phyloP scores from a whole-genome alignment of 208 protist species.

The Borovskyia barvae region DNA sequence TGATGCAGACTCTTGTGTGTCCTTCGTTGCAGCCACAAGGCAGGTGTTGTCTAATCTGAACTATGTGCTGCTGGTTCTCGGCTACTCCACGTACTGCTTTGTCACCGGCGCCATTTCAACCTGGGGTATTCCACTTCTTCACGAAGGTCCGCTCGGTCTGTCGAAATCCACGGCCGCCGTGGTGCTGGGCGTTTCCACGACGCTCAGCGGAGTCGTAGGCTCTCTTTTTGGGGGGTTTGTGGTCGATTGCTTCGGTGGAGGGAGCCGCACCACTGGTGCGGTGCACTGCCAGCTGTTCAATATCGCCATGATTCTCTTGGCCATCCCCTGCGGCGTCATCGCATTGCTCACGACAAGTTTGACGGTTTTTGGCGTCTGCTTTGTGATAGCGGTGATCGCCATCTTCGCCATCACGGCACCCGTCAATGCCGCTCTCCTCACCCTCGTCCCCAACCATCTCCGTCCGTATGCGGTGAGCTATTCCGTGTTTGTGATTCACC shows the following conservation, averaged over 20 bases:
- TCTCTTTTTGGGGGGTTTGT: conserved; percentile 57
- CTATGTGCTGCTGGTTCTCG: conserved; percentile 69
- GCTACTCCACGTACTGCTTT: conserved; percentile 85
- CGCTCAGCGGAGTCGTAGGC: conserved; percentile 62
- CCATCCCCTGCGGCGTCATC: conserved; percentile 39
- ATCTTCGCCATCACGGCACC: conserved; percentile 82
- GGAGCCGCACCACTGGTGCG: conserved; percentile 30
- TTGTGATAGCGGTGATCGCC: conserved; percentile 45
- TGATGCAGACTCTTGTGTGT: not conserved
- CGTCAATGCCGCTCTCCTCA: conserved; percentile 73
- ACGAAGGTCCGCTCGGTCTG: conserved; percentile 62
- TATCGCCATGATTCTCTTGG: conserved; percentile 40
- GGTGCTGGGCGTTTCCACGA: conserved; percentile 61
- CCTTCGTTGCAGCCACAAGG: conserved; percentile 16
- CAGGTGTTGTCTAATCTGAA: conserved; percentile 47
- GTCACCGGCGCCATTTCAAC: conserved; percentile 76
- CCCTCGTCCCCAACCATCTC: conserved; percentile 50
- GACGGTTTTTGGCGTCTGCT: conserved; percentile 30
- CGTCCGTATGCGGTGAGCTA: conserved; percentile 85
- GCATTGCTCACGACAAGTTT: conserved; percentile 40
- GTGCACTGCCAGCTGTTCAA: conserved; percentile 62
- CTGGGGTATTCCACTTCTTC: conserved; percentile 78
- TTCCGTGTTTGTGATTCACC: conserved; percentile 86
- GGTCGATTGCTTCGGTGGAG: conserved; percentile 73
- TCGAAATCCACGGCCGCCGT: conserved; percentile 32